Base-by-base conservation (phyloP, 805 yeast genomes). In the Clavispora fructus region DNA sequence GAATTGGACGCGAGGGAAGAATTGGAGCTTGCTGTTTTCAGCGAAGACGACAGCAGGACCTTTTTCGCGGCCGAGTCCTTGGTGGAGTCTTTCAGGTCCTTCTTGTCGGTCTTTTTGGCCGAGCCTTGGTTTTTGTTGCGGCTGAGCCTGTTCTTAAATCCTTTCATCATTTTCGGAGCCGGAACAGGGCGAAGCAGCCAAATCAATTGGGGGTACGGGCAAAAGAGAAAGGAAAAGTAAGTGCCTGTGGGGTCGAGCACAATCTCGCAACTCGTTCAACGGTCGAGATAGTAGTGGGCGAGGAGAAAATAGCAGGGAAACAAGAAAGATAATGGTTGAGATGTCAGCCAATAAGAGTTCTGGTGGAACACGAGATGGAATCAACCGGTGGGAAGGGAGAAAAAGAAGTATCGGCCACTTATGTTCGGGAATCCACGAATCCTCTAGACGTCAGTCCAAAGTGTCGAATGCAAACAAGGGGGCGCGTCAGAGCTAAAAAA, bases 151-250 rank as follows among this genome's bases (percentile, higher is more conserved):
- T 82, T 85, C 59, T 81, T 82, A 64, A 82, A 82, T 27, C 87
- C 87, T 68, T 81, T 82, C 87, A 82, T 82, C 88, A 82, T 82
- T 58, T 73, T 79, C 64, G 41, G 51, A 51, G 44, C 29, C 8
- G 13, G 28, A 12, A 13, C 37, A 40, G 29, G 28, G 30, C 5
- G 11, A 10, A 12, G 13, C 33, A 16, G 42, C 33, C 31, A 26
- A 26, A 37, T 37, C 29, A 13, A 28, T 12, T 39, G 28, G 35
- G 12, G 33, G 25, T 19, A 10, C 37, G 37, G 40, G 45, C n/a
- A 23, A 42, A 29, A 23, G 23, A 25, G n/a, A 33, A 33, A 5
- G 25, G 9, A 10, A 17, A 33, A 17, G 6, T 8, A 16, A 17
- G 16, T 33, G 35, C 31, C n/a, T n/a, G 25, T 33, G 37, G 12